Evolutionary conservation across 306 rosid species (phyloP), one percentile per base, ranked within the genome.

Genomic region (Mimosa bimucronata): DNA sequence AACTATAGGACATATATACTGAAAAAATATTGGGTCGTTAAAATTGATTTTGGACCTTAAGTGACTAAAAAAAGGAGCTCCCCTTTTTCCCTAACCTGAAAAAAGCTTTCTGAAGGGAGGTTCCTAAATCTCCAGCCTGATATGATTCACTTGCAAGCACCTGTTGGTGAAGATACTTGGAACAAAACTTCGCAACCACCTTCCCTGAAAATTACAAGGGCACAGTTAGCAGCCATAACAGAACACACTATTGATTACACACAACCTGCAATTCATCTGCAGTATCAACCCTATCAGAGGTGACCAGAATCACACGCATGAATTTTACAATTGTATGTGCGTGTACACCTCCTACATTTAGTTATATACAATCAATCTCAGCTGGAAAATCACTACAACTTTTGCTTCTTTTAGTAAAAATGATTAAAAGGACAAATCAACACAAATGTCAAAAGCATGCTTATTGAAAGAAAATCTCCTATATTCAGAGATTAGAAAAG

Each of bases 101-200:
- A 84, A 88, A 94, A 16, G 97, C 87, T 90, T 86, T 90, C 79
- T 87, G 91, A 79, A 92, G 86, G 61, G 98, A 90, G 76, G 90
- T 75, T 87, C 90, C 97, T 73, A 92, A 37, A 37, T 94, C 97
- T 87, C 97, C 98, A 69, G 92, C 90, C 10, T 85, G 77, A 79
- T 88, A 92, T 61, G 91, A 90, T 62, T 89, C 94, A 79, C 72
- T 88, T 87, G 73, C 87, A 75, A 92, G 89, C 82, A 94, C 87
- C 82, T 94, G 97, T 61, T 83, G 97, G 87, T 94, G 98, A 79
- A 94, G 97, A 82, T 71, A 86, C 89, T 94, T 94, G 1, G 97
- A 93, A 82, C 98, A 92, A 81, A 94, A 94, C 85, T 89, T 94
- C 2, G 98, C 97, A 82, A 94, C 98, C 66, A 90, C 98, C 88